Evolutionary conservation across 805 yeast genomes (phyloP).

Genomic region (Pichia thaimueangensis): DNA sequence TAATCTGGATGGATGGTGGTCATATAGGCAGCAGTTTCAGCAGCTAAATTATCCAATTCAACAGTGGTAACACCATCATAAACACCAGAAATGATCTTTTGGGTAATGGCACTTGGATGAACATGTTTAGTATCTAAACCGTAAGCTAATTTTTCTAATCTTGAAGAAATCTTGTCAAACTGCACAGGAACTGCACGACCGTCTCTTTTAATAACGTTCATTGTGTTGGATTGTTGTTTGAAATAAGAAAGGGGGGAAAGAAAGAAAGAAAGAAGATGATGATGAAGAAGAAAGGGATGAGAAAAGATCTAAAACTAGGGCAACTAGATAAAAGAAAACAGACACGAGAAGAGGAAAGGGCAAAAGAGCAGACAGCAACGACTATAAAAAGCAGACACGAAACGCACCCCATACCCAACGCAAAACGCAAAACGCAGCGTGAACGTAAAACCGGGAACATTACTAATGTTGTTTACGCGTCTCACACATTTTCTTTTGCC

Average conservation of each 20-base stretch:
- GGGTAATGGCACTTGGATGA: conserved; percentile 94
- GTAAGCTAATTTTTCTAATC: conserved; percentile 88
- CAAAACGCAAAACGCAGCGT: background rate
- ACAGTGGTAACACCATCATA: conserved; percentile 95
- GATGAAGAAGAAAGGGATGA: background rate
- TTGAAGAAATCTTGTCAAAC: conserved; percentile 94
- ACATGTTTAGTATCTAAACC: conserved; percentile 89
- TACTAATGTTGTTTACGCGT: too few relatives aligned
- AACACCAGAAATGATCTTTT: conserved; percentile 91
- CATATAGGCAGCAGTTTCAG: conserved; percentile 97
- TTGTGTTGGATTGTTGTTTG: conserved; percentile 20
- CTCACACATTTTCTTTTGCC: too few relatives aligned
- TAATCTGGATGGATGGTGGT: conserved; percentile 98
- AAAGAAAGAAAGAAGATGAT: background rate
- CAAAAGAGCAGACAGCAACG: background rate
- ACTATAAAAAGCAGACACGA: background rate
- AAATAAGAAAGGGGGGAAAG: background rate
- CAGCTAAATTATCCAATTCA: conserved; percentile 75
- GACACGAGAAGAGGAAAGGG: background rate
- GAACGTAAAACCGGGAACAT: background rate
- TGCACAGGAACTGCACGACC: conserved; percentile 93
- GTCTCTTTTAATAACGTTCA: conserved; percentile 88
- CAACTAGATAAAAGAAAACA: background rate
- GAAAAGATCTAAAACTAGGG: background rate
- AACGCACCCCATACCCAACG: background rate